phyloP scores from a whole-genome alignment of 2,329 filamentous ascomycete genomes.

The Botryotinia calthae region DNA sequence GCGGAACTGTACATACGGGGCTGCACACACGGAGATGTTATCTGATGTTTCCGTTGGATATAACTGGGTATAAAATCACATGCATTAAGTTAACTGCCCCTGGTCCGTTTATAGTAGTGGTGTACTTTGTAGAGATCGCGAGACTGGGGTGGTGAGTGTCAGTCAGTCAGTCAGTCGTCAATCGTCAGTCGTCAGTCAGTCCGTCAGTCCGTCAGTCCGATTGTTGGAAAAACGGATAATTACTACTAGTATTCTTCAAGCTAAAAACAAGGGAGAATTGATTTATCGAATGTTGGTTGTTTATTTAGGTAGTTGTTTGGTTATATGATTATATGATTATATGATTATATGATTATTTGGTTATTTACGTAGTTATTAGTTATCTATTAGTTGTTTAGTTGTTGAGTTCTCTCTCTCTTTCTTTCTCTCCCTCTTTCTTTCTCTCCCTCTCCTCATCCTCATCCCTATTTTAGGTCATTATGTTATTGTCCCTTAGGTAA shows the following conservation, averaged over 20 bases:
- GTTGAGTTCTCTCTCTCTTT: not conserved
- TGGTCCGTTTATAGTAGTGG: no score
- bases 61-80: constrained; percentile 9
- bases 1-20: not conserved
- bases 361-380: no score
- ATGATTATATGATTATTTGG: no score
- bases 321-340: no score
- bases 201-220: not conserved
- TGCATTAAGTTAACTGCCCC: not conserved
- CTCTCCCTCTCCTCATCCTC: no score
- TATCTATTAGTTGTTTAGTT: no score
- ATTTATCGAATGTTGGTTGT: not conserved
- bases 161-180: not conserved
- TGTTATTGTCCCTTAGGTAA: no score
- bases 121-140: not conserved
- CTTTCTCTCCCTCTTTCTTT: no score
- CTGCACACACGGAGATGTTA: not conserved
- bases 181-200: not conserved
- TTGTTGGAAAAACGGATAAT: not conserved
- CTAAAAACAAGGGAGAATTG: not conserved
- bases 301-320: no score
- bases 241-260: not conserved
- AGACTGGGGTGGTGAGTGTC: not conserved
- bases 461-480: no score
- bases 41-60: constrained; percentile 7